Evolutionary conservation across 1,284 basidiomycete genomes (phyloP).

Genomic region (Melampsora americana): DNA sequence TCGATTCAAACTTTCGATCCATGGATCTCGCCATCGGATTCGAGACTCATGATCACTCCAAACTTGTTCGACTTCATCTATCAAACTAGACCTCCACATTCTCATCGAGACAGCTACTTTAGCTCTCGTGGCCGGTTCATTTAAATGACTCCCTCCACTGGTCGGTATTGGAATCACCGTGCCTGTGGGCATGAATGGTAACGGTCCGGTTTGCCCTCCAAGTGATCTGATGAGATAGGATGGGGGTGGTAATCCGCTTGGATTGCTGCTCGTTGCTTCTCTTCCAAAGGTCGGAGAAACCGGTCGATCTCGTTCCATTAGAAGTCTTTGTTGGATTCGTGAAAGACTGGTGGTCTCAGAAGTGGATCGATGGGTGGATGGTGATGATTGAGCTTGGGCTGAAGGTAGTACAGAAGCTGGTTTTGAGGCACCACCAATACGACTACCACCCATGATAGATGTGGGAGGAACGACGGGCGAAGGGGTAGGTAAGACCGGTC

Average conservation of each 20-base stretch:
- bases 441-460: not conserved
- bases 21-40: conserved; percentile 26
- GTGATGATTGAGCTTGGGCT: not conserved
- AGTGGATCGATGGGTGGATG: not conserved
- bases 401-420: not conserved
- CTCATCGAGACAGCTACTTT: conserved; percentile 30
- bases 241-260: conserved; percentile 18
- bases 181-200: conserved; percentile 30
- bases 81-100: conserved; percentile 33
- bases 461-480: not conserved
- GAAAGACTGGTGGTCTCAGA: not conserved
- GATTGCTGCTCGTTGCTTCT: not conserved
- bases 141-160: conserved; percentile 10
- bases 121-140: conserved; percentile 37
- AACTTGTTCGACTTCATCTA: conserved; percentile 40
- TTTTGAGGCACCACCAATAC: not conserved
- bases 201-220: conserved; percentile 34
- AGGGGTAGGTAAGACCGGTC: not conserved
- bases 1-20: conserved; percentile 23
- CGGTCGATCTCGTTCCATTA: conserved; percentile 40
- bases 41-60: conserved; percentile 36
- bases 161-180: not conserved
- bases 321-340: conserved; percentile 33
- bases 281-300: conserved; percentile 25
- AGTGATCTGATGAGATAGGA: conserved; percentile 37